Evolutionary conservation across 73 alveolate genomes (phyloP), one percentile per base, ranked within the genome.

Genomic region (Breviolum minutum): DNA sequence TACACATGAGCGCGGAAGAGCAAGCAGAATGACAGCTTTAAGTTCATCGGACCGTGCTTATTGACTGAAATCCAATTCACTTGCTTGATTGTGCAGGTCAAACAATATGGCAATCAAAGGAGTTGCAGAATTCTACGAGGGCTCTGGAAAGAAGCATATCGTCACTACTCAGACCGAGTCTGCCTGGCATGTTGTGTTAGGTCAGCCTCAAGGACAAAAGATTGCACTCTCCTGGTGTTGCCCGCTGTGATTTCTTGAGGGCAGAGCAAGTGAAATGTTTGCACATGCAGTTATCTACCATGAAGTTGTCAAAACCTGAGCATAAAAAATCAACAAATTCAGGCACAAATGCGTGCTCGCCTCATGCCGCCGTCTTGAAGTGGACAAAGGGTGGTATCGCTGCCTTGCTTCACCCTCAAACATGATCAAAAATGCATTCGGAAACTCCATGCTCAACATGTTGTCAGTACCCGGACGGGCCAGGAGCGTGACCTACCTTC

Each of bases 301-400:
- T 40, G 54, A 40, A 40, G 54, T 3, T 40, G 3, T 40, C 54
- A 40, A 40, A 14, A 68, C 77, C 77, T 68, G 24, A 22, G n/a
- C 17, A 17, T 66, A 17, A 22, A 22, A 2, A 29, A 63, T 74
- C 84, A 74, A 3, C 54, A 1, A 61, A 10, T 29, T 24, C 68
- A 89, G 99, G 99, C 99, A 99, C 99, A 99, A 99, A 91, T 99
- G 99, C 68, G 99, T 99, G 16, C 99, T 99, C 76, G 99, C 99
- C 93, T 99, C 99, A 24, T 99, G 99, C 99, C 99, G 99, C 84
- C 99, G 99, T 89, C 99, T 99, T 74, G 99, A 99, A 99, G 99
- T 94, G 63, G 99, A 99, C 88, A 99, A 99, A 95, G 99, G 99
- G 81, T 99, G 99, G 97, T 99, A 99, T 87, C 60, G n/a, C 92